Conservation (phyloP, 2,329 filamentous ascomycete species). For the Akanthomyces uredinophilus region DNA sequence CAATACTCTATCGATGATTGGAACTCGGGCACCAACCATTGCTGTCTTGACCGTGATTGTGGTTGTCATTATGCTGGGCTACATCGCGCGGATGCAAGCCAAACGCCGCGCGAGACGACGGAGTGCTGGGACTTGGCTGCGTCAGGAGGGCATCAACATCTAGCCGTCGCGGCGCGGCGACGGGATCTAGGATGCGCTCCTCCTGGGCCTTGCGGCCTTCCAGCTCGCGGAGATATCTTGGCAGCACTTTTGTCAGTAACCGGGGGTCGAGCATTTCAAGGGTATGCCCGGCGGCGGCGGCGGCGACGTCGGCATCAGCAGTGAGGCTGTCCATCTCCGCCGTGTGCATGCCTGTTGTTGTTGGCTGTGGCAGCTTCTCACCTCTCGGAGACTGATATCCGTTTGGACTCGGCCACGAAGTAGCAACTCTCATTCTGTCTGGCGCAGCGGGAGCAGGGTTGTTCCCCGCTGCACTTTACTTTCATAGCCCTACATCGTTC, state of each 20-base stretch:
- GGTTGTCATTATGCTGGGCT: slow-evolving; percentile 5
- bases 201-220: slow-evolving; percentile 11
- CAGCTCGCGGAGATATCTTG: slow-evolving; percentile 15
- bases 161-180: slow-evolving; percentile 10
- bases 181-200: slow-evolving; percentile 5
- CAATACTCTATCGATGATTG: background rate
- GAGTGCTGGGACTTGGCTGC: slow-evolving; percentile 6
- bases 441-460: slow-evolving; percentile 21
- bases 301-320: background rate
- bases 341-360: background rate
- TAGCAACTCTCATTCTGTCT: slow-evolving; percentile 20
- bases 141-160: slow-evolving; percentile 9
- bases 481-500: slow-evolving; percentile 22
- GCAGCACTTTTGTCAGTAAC: background rate
- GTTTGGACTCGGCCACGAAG: slow-evolving; percentile 20
- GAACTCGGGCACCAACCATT: slow-evolving; percentile 5
- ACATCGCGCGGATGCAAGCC: slow-evolving; percentile 12
- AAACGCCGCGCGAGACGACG: slow-evolving; percentile 4
- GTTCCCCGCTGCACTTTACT: slow-evolving; percentile 21
- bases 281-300: background rate
- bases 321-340: background rate
- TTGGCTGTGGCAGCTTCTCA: background rate
- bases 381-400: slow-evolving; percentile 21
- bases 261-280: background rate
- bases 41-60: background rate